Conservation (phyloP, 768 basidiomycete genomes). For the Auricularia auricula-judae region DNA sequence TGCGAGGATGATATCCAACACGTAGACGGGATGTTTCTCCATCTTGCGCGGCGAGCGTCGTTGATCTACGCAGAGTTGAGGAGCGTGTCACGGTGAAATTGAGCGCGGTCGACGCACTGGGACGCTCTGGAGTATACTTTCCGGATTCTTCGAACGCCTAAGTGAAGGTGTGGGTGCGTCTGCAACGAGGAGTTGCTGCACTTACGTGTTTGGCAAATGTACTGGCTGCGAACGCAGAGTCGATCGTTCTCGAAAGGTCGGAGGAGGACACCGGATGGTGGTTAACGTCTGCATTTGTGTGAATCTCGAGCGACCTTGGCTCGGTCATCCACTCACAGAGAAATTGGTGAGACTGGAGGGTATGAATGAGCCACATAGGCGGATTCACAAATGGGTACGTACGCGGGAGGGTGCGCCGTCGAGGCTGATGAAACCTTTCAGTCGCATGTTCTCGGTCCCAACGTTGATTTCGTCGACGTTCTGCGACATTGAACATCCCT, state of each 20-base stretch:
- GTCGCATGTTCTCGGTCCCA: slow-evolving; percentile 34
- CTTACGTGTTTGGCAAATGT: slow-evolving; percentile 67
- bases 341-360: slow-evolving; percentile 65
- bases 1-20: slow-evolving; percentile 64
- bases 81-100: not conserved
- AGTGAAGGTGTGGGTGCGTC: not conserved
- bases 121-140: slow-evolving; percentile 33
- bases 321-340: slow-evolving; percentile 46
- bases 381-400: slow-evolving; percentile 10
- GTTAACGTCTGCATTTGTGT: slow-evolving; percentile 54
- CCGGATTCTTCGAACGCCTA: slow-evolving; percentile 64
- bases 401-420: slow-evolving; percentile 68
- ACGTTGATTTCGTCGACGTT: slow-evolving; percentile 55
- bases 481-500: slow-evolving; percentile 25
- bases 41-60: slow-evolving; percentile 67
- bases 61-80: slow-evolving; percentile 24
- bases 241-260: slow-evolving; percentile 61
- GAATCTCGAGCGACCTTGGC: slow-evolving; percentile 1
- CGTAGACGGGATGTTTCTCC: slow-evolving; percentile 74
- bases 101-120: slow-evolving; percentile 24
- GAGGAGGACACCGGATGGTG: slow-evolving; percentile 52
- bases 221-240: slow-evolving; percentile 52
- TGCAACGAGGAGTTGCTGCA: slow-evolving; percentile 2
- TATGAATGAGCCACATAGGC: slow-evolving; percentile 11
- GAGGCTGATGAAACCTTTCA: slow-evolving; percentile 80